Conservation (phyloP, 2,329 filamentous ascomycete species). For the Epichloe hybrida region DNA sequence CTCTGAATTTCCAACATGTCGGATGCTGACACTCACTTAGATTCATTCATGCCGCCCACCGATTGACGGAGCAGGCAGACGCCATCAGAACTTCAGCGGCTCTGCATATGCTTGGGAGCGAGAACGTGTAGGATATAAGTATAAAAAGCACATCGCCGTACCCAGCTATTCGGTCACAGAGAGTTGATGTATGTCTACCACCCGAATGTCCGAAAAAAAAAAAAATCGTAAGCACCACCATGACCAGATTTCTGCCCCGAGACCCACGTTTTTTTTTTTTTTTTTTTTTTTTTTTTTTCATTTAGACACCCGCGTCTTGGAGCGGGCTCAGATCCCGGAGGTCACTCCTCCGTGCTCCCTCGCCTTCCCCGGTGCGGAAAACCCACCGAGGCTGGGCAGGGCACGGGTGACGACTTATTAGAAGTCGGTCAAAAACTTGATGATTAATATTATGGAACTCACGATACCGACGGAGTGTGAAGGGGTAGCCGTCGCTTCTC, state of each 20-base stretch:
- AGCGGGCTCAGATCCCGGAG: neutral
- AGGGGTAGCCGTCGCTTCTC: neutral
- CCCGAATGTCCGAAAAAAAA: too few relatives aligned
- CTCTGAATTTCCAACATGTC: neutral
- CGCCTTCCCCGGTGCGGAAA: neutral
- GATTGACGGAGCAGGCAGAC: neutral
- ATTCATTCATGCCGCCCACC: neutral
- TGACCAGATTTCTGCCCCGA: too few relatives aligned
- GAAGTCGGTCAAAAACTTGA: neutral
- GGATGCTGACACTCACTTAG: neutral
- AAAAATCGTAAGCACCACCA: too few relatives aligned
- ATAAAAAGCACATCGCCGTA: neutral
- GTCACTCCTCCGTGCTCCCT: neutral
- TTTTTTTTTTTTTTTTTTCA: too few relatives aligned
- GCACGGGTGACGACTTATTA: neutral
- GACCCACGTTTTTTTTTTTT: too few relatives aligned
- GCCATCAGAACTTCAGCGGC: neutral
- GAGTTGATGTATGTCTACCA: too few relatives aligned
- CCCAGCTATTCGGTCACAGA: neutral
- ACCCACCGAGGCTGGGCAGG: neutral
- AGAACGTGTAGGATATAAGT: neutral
- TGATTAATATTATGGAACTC: too few relatives aligned
- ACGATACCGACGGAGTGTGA: too few relatives aligned
- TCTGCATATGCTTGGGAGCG: neutral
- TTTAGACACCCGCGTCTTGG: neutral